phyloP scores from a whole-genome alignment of 768 basidiomycete genomes.

The Lactifluus rugatus region DNA sequence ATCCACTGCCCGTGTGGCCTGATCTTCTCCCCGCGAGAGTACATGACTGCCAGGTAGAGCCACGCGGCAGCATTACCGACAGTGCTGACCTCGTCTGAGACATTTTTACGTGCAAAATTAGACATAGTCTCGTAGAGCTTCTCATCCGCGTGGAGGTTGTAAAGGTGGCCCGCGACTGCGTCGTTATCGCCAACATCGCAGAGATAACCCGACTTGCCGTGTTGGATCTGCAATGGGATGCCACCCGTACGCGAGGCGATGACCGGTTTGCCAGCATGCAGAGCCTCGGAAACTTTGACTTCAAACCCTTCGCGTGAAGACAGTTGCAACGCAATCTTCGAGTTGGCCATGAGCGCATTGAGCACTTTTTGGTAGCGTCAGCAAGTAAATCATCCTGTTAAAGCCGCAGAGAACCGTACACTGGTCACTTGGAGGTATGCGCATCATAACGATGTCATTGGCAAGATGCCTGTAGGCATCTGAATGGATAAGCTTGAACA shows the following conservation, averaged over 20 bases:
- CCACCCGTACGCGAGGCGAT: conserved; percentile 82
- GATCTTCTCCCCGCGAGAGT: conserved; percentile 62
- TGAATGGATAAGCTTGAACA: conserved; percentile 45
- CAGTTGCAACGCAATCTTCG: conserved; percentile 84
- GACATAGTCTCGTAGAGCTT: conserved; percentile 37
- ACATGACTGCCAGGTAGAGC: conserved; percentile 73
- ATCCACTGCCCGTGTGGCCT: conserved; percentile 78
- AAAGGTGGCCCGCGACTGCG: conserved; percentile 66
- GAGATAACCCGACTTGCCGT: conserved; percentile 84
- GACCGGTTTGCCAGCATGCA: conserved; percentile 82
- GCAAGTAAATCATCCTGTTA: not conserved
- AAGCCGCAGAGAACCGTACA: conserved; percentile 35
- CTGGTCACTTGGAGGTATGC: conserved; percentile 75
- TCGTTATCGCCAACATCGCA: conserved; percentile 68
- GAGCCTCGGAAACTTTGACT: conserved; percentile 93
- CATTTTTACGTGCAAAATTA: conserved; percentile 56
- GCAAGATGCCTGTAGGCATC: conserved; percentile 32
- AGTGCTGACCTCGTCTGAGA: conserved; percentile 76
- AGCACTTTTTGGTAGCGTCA: conserved; percentile 41
- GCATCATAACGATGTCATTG: conserved; percentile 35
- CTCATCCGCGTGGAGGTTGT: conserved; percentile 68
- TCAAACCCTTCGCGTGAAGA: conserved; percentile 95
- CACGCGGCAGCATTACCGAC: conserved; percentile 67
- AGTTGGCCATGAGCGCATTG: conserved; percentile 81
- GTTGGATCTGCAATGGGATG: conserved; percentile 83